Percentiles rank a stretch among this genome's conserved stretches.
Evolutionary conservation across 2,329 filamentous ascomycete genomes (phyloP).

Genomic region (Elsinoe batatas): DNA sequence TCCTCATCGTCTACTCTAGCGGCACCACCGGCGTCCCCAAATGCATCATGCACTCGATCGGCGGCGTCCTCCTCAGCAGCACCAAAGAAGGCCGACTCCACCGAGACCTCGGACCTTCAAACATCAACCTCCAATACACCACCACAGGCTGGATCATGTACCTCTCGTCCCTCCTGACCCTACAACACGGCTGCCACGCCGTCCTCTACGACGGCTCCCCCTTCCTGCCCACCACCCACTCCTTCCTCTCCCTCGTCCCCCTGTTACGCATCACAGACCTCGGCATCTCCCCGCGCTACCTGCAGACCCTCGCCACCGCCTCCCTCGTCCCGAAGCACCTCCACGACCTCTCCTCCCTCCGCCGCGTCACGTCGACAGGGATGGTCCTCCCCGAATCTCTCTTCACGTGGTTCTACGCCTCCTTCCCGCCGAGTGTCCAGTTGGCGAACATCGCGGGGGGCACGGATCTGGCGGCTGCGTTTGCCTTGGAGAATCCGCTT

Average conservation of each 20-base stretch:
- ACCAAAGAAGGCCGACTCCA: conserved; percentile 53
- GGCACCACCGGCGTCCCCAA: conserved; percentile 79
- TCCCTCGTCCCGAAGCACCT: conserved; percentile 48
- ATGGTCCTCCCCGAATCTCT: conserved; percentile 71
- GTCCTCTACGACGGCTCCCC: conserved; percentile 79
- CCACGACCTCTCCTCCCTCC: conserved; percentile 52
- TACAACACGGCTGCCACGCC: conserved; percentile 51
- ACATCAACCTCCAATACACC: conserved; percentile 47
- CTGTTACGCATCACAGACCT: conserved; percentile 60
- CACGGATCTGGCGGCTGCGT: conserved; percentile 64
- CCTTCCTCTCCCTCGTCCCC: conserved; percentile 53
- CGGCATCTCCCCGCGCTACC: conserved; percentile 66
- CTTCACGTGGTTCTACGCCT: conserved; percentile 70
- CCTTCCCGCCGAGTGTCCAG: conserved; percentile 57
- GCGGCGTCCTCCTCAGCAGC: conserved; percentile 50
- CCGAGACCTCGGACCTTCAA: conserved; percentile 35
- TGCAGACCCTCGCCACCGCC: conserved; percentile 60
- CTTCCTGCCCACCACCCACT: conserved; percentile 57
- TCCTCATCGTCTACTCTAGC: conserved; percentile 61
- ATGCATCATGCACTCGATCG: conserved; percentile 71
- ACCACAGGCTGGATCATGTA: conserved; percentile 88
- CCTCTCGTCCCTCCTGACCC: conserved; percentile 47
- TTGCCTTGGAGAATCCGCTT: conserved; percentile 55
- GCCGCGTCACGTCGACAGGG: conserved; percentile 59
- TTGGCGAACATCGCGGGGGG: conserved; percentile 67